Conservation (phyloP, 2,329 filamentous ascomycete species). For the Byssothecium circinans region DNA sequence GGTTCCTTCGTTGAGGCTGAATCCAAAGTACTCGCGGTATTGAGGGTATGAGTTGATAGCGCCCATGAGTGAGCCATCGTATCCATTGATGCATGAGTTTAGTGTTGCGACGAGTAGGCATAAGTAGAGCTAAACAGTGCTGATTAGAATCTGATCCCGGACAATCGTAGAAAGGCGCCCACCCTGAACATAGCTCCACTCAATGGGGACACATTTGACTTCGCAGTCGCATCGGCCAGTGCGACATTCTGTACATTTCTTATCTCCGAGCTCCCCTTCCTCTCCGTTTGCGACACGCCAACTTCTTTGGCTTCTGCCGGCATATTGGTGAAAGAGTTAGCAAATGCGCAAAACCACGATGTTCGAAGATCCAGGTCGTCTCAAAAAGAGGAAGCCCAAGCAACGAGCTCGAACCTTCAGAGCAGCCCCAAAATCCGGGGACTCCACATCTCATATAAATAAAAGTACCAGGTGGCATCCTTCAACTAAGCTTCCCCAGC, state of each 20-base stretch:
- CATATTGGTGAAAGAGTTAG: conserved; percentile 8
- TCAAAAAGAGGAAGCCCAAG: neutral
- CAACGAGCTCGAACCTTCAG: conserved; percentile 17
- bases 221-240: conserved; percentile 49
- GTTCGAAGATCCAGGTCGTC: neutral
- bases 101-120: conserved; percentile 48
- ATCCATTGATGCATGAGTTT: conserved; percentile 53
- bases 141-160: conserved; percentile 2
- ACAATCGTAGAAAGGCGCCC: neutral
- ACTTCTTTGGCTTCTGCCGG: conserved; percentile 8
- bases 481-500: conserved; percentile 10
- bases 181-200: conserved; percentile 51
- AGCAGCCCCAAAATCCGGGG: conserved; percentile 8
- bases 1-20: conserved; percentile 43
- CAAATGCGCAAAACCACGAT: neutral
- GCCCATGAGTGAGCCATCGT: conserved; percentile 54
- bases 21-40: conserved; percentile 50
- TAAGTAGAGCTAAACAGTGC: conserved; percentile 42
- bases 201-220: conserved; percentile 46
- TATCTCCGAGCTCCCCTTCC: conserved; percentile 25
- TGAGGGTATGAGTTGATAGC: conserved; percentile 52
- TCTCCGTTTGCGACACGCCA: conserved; percentile 19
- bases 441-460: conserved; percentile 15
- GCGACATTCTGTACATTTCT: conserved; percentile 48
- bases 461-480: neutral